Percentiles rank a stretch among this genome's conserved stretches.
Conservation (phyloP, 805 yeast genomes). For the Tetrapisispora pingtungensis region DNA sequence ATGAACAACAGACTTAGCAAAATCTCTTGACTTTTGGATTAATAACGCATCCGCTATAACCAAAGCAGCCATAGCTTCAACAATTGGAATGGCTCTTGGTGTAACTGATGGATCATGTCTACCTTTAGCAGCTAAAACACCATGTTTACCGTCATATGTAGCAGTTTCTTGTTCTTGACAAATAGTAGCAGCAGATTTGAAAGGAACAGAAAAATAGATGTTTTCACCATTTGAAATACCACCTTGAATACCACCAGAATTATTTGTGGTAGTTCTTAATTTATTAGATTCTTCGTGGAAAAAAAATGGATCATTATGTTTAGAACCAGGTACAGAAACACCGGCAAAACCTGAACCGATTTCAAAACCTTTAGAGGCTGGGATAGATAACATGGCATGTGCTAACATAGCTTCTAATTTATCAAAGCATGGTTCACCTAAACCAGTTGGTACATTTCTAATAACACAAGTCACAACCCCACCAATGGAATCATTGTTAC, state of each 20-base stretch:
- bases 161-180: slow-evolving; percentile 86
- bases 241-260: slow-evolving; percentile 96
- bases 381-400: slow-evolving; percentile 95
- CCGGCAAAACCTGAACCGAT: slow-evolving; percentile 95
- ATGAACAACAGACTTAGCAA: slow-evolving; percentile 31
- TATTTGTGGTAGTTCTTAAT: slow-evolving; percentile 80
- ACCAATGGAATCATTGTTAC: slow-evolving; percentile 85
- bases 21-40: slow-evolving; percentile 79
- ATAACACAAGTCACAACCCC: slow-evolving; percentile 97
- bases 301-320: slow-evolving; percentile 84
- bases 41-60: slow-evolving; percentile 79
- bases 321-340: slow-evolving; percentile 79
- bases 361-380: slow-evolving; percentile 97
- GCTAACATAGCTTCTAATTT: slow-evolving; percentile 92
- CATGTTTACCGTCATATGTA: slow-evolving; percentile 78
- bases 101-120: slow-evolving; percentile 98
- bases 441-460: slow-evolving; percentile 87
- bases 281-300: slow-evolving; percentile 48
- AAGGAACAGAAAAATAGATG: slow-evolving; percentile 89
- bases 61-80: slow-evolving; percentile 96
- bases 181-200: slow-evolving; percentile 97
- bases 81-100: slow-evolving; percentile 97
- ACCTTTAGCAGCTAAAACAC: slow-evolving; percentile 89
- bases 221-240: slow-evolving; percentile 96
- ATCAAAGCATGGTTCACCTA: slow-evolving; percentile 97